Conservation (phyloP, 2,329 filamentous ascomycete species). For the Alternaria alternata region DNA sequence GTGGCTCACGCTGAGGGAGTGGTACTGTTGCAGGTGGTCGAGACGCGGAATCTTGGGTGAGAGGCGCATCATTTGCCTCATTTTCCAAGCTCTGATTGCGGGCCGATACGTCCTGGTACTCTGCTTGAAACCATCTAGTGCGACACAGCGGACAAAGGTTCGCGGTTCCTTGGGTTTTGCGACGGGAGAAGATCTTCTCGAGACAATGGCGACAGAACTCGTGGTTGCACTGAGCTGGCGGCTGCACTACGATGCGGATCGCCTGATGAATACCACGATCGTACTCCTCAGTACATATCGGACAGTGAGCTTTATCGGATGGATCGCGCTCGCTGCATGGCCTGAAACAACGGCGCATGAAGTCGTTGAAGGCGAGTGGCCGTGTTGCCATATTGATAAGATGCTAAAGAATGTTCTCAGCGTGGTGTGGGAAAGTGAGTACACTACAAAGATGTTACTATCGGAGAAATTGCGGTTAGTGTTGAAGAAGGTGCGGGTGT, state of each 20-base stretch:
- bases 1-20: background rate
- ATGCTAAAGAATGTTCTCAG: background rate
- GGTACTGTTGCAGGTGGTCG: background rate
- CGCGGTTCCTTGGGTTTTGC: background rate
- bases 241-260: background rate
- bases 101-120: background rate
- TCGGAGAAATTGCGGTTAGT: background rate
- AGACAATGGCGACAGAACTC: background rate
- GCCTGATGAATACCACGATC: background rate
- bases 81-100: background rate
- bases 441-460: background rate
- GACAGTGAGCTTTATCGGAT: background rate
- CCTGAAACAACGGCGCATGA: background rate
- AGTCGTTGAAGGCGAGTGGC: background rate
- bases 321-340: background rate
- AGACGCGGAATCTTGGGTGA: background rate
- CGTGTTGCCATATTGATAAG: background rate
- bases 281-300: background rate
- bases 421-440: background rate
- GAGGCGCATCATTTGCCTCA: background rate
- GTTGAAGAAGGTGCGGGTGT: background rate
- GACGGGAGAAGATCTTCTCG: background rate
- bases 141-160: background rate
- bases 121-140: background rate
- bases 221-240: background rate